These are phyloP conservation scores for Guadua angustifolia DNA, from an alignment of 176 grass and related monocot genomes.

Conservation along the genomic window DNA sequence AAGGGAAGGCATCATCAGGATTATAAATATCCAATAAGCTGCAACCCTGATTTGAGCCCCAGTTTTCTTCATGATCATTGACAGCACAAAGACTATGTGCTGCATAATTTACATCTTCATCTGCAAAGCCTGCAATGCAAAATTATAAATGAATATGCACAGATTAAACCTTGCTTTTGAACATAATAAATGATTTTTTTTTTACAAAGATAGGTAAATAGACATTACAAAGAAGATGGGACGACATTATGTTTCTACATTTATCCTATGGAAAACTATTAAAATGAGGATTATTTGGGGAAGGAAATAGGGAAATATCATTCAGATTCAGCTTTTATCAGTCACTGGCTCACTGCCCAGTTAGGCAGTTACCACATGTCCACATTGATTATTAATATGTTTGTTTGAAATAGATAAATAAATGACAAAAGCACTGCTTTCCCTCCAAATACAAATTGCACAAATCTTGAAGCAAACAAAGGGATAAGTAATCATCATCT, in stretches of 20 bases:
- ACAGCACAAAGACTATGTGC: constrained; percentile 29
- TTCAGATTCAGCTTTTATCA: background rate
- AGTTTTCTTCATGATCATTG: constrained; percentile 40
- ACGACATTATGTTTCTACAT: background rate
- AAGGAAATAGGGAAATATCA: background rate
- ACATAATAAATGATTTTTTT: background rate
- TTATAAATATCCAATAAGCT: constrained; percentile 67
- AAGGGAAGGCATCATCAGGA: constrained; percentile 59
- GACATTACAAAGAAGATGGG: background rate
- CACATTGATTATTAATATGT: background rate
- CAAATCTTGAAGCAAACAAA: no score
- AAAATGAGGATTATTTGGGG: background rate
- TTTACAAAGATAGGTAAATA: background rate
- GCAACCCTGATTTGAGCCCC: constrained; percentile 50
- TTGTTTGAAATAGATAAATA: background rate
- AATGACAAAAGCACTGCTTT: no score
- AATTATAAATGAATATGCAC: constrained; percentile 35
- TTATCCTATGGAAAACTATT: background rate
- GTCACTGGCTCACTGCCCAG: background rate
- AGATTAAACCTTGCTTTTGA: constrained; percentile 26
- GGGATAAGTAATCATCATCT: no score
- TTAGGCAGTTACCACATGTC: background rate
- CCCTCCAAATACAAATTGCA: no score
- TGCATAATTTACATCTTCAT: constrained; percentile 29
- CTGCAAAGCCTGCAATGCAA: constrained; percentile 35